A percentile compares a stretch with the other conserved stretches of the same genome.
These are phyloP conservation scores for Lichina pygmaea DNA, from an alignment of 495 filamentous ascomycete genomes.

Conservation along the genomic window DNA sequence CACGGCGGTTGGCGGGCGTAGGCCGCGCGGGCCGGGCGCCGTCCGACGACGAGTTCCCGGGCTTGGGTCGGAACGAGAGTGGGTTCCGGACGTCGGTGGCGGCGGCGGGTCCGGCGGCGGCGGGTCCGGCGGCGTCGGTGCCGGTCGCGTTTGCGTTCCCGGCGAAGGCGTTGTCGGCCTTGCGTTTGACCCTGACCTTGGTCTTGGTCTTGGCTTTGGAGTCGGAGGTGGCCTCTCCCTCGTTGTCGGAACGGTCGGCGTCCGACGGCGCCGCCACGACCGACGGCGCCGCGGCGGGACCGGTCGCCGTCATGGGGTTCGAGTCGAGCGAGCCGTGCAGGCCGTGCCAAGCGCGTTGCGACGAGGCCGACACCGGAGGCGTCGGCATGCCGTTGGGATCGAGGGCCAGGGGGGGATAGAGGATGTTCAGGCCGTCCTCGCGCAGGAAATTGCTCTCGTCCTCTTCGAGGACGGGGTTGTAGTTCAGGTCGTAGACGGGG, in stretches of 20 bases:
- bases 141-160: too few species aligned
- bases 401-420: too few species aligned
- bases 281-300: too few species aligned
- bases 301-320: background rate
- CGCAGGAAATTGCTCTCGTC: too few species aligned
- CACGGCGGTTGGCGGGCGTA: constrained; percentile 63
- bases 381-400: background rate
- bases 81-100: background rate
- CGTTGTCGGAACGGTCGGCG: too few species aligned
- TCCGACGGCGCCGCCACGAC: too few species aligned
- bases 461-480: too few species aligned
- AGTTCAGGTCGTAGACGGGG: too few species aligned
- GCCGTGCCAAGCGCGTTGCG: constrained; percentile 2
- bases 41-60: background rate
- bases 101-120: background rate
- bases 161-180: too few species aligned
- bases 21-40: constrained; percentile 12
- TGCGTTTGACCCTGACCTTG: too few species aligned
- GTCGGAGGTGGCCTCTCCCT: too few species aligned
- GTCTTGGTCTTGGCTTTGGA: too few species aligned
- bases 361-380: constrained; percentile 13
- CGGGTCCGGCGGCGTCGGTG: background rate
- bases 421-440: background rate
- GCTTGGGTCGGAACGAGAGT: background rate
- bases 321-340: background rate